phyloP scores from a whole-genome alignment of 345 rosid genomes.

The Eucalyptus viminalis region DNA sequence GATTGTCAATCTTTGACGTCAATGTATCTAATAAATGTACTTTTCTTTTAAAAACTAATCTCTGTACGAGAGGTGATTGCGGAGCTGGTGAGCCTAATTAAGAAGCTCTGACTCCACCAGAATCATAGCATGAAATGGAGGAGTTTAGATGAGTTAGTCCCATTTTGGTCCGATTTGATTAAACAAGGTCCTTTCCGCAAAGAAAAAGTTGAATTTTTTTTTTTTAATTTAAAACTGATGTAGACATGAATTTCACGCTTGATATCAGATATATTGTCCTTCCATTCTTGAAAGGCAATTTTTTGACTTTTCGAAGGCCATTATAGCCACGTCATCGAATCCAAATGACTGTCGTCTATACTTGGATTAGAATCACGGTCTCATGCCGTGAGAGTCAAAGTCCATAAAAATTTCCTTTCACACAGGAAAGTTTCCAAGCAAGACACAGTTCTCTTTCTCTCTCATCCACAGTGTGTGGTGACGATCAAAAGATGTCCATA shows the following conservation, averaged over 20 bases:
- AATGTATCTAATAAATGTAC: no score
- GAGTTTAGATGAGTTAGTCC: neutral
- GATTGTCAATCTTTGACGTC: neutral
- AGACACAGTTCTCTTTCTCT: no score
- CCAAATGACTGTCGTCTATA: neutral
- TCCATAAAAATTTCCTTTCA: no score
- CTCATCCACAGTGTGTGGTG: no score
- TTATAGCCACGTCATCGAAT: neutral
- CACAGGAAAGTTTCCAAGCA: no score
- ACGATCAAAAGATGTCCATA: no score
- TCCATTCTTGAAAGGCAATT: no score
- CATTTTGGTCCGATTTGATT: neutral
- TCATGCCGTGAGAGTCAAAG: no score
- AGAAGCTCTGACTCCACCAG: neutral
- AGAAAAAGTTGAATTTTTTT: neutral
- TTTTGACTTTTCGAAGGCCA: neutral
- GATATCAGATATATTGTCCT: neutral
- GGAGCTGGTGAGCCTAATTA: neutral
- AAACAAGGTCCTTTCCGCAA: neutral
- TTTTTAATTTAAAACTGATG: neutral
- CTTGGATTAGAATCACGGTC: neutral
- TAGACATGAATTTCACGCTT: neutral
- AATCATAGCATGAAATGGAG: neutral
- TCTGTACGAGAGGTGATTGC: neutral
- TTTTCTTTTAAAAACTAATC: neutral